These are phyloP conservation scores for Verticillium klebahnii DNA, from an alignment of 2,329 filamentous ascomycete species.

Conservation along the genomic window DNA sequence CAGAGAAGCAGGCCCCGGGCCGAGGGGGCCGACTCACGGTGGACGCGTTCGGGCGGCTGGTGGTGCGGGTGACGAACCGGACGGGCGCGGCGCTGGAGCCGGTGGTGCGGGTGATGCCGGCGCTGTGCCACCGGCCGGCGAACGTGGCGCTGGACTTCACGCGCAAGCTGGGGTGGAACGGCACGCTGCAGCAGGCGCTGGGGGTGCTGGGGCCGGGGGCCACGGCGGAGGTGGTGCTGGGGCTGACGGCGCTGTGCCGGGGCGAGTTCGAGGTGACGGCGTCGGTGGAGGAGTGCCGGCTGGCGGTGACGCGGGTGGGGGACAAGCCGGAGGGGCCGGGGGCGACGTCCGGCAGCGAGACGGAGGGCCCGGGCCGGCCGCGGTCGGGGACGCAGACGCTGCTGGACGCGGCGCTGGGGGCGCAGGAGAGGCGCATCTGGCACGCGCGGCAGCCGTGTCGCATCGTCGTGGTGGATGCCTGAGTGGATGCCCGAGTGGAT, in stretches of 20 bases:
- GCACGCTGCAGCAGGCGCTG: slow-evolving; percentile 71
- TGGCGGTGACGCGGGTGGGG: slow-evolving; percentile 35
- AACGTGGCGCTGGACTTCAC: slow-evolving; percentile 75
- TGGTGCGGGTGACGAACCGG: slow-evolving; percentile 70
- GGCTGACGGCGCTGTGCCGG: slow-evolving; percentile 69
- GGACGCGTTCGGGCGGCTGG: slow-evolving; percentile 66
- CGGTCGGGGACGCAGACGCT: slow-evolving; percentile 52
- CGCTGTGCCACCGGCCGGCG: slow-evolving; percentile 66
- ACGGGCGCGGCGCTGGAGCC: slow-evolving; percentile 63
- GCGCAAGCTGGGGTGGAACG: slow-evolving; percentile 80
- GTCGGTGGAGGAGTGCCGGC: slow-evolving; percentile 72
- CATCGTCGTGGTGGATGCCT: slow-evolving; percentile 46
- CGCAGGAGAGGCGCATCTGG: slow-evolving; percentile 60
- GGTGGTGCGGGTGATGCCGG: slow-evolving; percentile 71
- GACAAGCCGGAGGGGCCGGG: slow-evolving; percentile 38
- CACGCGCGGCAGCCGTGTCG: slow-evolving; percentile 55
- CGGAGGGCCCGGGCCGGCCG: slow-evolving; percentile 25
- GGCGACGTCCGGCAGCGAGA: slow-evolving; percentile 23
- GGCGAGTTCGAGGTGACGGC: slow-evolving; percentile 81
- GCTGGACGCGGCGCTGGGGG: slow-evolving; percentile 54
- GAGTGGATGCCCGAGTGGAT: too few species aligned
- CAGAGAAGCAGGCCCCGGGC: too few species aligned
- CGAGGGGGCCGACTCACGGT: slow-evolving; percentile 21
- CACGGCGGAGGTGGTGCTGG: slow-evolving; percentile 58
- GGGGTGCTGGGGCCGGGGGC: slow-evolving; percentile 56